A percentile compares a stretch with the other conserved stretches of the same genome.
Conservation (phyloP, 176 grass and related monocot species). For the Carex pumila region DNA sequence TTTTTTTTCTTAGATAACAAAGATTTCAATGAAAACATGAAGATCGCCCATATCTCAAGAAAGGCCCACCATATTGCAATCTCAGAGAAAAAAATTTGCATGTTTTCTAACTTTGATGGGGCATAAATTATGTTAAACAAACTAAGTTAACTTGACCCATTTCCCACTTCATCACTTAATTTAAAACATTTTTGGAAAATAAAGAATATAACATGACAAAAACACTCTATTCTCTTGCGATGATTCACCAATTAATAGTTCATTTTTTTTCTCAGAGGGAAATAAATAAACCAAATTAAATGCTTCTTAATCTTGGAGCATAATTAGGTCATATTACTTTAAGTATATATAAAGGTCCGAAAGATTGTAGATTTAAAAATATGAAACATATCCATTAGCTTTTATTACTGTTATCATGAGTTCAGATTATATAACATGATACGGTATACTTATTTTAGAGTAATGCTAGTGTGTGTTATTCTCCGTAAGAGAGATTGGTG, state of each 20-base stretch:
- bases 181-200: background rate
- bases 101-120: slow-evolving; percentile 10
- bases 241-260: background rate
- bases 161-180: slow-evolving; percentile 11
- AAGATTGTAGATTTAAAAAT: no score
- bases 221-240: background rate
- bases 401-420: background rate
- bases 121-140: slow-evolving; percentile 8
- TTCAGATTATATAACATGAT: no score
- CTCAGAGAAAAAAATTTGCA: background rate
- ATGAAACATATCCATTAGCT: background rate
- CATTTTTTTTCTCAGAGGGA: background rate
- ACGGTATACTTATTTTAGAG: no score
- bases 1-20: slow-evolving; percentile 1
- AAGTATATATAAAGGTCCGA: background rate
- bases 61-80: slow-evolving; percentile 10
- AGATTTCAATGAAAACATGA: slow-evolving; percentile 9
- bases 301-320: background rate
- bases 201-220: background rate
- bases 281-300: background rate
- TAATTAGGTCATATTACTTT: background rate
- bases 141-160: slow-evolving; percentile 10
- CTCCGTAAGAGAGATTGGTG: no score
- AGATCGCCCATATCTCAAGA: slow-evolving; percentile 18
- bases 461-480: no score